These are phyloP conservation scores for Aspergillus diversus DNA, from an alignment of 495 filamentous ascomycete species.

Conservation along the genomic window DNA sequence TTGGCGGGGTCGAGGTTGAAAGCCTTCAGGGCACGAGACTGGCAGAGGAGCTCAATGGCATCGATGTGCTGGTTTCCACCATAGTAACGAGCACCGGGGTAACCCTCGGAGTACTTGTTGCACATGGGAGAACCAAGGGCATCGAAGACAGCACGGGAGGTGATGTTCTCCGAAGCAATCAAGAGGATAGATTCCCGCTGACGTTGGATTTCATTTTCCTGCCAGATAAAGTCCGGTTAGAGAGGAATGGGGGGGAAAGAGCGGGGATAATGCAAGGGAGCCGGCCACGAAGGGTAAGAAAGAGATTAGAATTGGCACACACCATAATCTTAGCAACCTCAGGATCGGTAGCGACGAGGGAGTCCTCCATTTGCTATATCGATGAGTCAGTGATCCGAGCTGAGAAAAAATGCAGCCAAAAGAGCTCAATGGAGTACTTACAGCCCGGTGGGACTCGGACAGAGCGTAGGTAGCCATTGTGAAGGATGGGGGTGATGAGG, in stretches of 20 bases:
- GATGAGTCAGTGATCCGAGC: conserved; percentile 53
- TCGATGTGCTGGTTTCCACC: conserved; percentile 99
- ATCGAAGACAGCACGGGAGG: conserved; percentile 94
- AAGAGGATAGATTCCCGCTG: conserved; percentile 98
- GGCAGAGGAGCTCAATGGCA: conserved; percentile 92
- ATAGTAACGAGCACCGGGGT: conserved; percentile 98
- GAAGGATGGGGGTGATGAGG: conserved; percentile 22
- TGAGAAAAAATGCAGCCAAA: neutral
- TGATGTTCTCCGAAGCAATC: conserved; percentile 99
- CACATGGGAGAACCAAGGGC: conserved; percentile 98
- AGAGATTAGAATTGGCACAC: conserved; percentile 32
- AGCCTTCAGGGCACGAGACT: conserved; percentile 89
- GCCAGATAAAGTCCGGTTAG: conserved; percentile 12
- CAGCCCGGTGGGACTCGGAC: conserved; percentile 83
- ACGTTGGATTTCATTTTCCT: conserved; percentile 94
- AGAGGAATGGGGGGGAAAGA: conserved; percentile 5
- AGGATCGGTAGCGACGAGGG: conserved; percentile 81
- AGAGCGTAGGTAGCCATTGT: conserved; percentile 78
- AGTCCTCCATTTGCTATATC: conserved; percentile 83
- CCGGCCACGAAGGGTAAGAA: neutral
- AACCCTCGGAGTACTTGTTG: conserved; percentile 99
- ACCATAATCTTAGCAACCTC: conserved; percentile 96
- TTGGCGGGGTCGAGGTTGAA: conserved; percentile 84
- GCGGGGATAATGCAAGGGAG: conserved; percentile 38
- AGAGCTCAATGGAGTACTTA: conserved; percentile 50